Percentiles rank a stretch among this genome's conserved stretches.
Evolutionary conservation across 2,329 filamentous ascomycete species (phyloP).

Genomic region (Falciphora oryzae): DNA sequence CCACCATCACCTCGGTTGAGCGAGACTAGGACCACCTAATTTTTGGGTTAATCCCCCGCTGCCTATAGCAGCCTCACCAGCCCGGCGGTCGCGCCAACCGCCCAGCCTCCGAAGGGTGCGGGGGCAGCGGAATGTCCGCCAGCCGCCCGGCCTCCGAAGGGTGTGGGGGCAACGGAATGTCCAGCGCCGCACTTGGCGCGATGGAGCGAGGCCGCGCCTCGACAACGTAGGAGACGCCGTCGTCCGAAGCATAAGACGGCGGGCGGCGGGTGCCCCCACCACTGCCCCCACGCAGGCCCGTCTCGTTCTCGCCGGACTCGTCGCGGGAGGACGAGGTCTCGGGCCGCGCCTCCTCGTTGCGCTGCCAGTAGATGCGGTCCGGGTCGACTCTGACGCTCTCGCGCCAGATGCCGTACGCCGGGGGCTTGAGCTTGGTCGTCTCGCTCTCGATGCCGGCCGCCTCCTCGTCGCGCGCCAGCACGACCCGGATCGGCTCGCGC

Average conservation of each 20-base stretch:
- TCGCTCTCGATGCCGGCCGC: conserved; percentile 51
- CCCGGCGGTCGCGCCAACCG: conserved; percentile 18
- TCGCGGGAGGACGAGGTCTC: conserved; percentile 6
- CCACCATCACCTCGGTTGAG: not conserved
- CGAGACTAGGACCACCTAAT: not conserved
- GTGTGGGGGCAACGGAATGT: conserved; percentile 40
- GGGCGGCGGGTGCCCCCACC: conserved; percentile 40
- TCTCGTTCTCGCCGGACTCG: conserved; percentile 21
- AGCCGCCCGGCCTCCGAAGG: conserved; percentile 38
- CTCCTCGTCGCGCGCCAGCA: conserved; percentile 70
- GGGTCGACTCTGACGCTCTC: conserved; percentile 79
- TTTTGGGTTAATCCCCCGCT: not conserved
- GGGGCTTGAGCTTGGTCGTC: conserved; percentile 57
- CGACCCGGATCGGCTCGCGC: conserved; percentile 67
- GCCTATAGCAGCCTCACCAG: conserved; percentile 17
- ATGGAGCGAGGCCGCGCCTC: conserved; percentile 58
- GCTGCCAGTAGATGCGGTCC: conserved; percentile 74
- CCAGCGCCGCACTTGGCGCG: conserved; percentile 33
- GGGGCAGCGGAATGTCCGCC: conserved; percentile 35
- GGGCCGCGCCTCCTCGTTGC: conserved; percentile 41
- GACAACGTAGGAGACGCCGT: conserved; percentile 67
- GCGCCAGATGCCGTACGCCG: conserved; percentile 81
- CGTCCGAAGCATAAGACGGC: conserved; percentile 71
- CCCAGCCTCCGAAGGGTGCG: conserved; percentile 43
- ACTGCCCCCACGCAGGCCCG: conserved; percentile 19